Evolutionary conservation across 225 moss, liverwort and hornwort species (phyloP).

Genomic region (Physcomitrium patens): DNA sequence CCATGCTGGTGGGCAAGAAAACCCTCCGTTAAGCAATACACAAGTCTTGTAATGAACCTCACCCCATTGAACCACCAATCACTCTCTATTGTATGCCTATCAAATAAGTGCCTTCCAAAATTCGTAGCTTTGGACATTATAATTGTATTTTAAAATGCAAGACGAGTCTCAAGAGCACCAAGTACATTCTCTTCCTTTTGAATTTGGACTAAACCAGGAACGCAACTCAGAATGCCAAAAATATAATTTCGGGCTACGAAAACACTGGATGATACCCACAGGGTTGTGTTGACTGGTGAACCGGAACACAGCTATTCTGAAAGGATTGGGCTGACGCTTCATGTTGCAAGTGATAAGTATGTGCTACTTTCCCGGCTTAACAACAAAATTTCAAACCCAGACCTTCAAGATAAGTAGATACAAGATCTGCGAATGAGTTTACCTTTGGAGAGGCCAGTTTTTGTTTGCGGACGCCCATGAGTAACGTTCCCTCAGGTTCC

Average conservation of each 20-base stretch:
- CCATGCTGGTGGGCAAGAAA: slow-evolving; percentile 59
- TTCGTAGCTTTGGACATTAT: slow-evolving; percentile 9
- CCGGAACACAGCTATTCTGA: background rate
- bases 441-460: slow-evolving; percentile 67
- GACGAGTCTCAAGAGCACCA: background rate
- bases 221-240: slow-evolving; percentile 13
- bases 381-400: slow-evolving; percentile 15
- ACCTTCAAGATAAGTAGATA: slow-evolving; percentile 3
- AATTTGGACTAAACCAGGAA: slow-evolving; percentile 7
- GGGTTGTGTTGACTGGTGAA: slow-evolving; percentile 19
- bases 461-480: slow-evolving; percentile 83
- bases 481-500: slow-evolving; percentile 83
- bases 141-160: background rate
- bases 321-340: background rate
- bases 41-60: slow-evolving; percentile 26
- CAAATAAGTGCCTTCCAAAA: slow-evolving; percentile 23
- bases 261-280: background rate
- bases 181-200: background rate
- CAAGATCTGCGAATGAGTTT: slow-evolving; percentile 18
- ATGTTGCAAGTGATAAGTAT: slow-evolving; percentile 11
- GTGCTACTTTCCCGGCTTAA: background rate
- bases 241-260: background rate
- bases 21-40: slow-evolving; percentile 31
- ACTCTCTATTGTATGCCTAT: slow-evolving; percentile 32
- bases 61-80: slow-evolving; percentile 32